Percentiles rank a stretch among this genome's conserved stretches.
Conservation (phyloP, 2,329 filamentous ascomycete species). For the Fusarium incarnatum region DNA sequence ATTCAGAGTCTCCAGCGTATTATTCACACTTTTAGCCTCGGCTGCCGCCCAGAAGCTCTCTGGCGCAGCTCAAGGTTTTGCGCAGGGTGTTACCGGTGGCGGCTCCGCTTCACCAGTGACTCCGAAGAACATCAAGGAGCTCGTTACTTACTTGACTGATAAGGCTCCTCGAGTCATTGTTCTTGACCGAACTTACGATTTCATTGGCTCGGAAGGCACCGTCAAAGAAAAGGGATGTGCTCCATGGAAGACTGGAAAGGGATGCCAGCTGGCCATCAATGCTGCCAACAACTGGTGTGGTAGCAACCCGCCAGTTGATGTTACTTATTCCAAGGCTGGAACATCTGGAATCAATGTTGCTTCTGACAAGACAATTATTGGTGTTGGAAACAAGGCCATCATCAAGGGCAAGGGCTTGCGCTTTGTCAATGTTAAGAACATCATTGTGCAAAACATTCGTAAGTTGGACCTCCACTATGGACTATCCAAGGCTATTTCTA, state of each 20-base stretch:
- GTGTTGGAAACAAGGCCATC: conserved; percentile 52
- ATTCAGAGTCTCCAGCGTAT: neutral
- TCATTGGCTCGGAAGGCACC: conserved; percentile 43
- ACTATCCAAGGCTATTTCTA: rapidly evolving
- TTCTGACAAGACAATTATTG: conserved; percentile 57
- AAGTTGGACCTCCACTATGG: rapidly evolving
- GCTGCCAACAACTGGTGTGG: conserved; percentile 40
- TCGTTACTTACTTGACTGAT: conserved; percentile 34
- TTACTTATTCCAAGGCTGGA: conserved; percentile 21
- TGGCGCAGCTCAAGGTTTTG: conserved; percentile 32
- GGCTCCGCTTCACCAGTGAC: conserved; percentile 25
- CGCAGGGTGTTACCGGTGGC: conserved; percentile 27
- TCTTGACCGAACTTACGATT: conserved; percentile 49
- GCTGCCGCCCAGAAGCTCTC: neutral
- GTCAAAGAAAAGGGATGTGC: conserved; percentile 34
- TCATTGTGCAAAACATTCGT: conserved; percentile 25
- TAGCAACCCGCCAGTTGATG: conserved; percentile 6
- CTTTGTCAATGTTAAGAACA: conserved; percentile 49
- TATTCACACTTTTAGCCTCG: neutral
- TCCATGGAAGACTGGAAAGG: conserved; percentile 32
- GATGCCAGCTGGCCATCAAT: conserved; percentile 39
- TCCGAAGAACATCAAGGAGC: conserved; percentile 18
- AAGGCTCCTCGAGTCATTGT: conserved; percentile 51
- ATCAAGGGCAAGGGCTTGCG: conserved; percentile 57
- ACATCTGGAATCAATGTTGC: conserved; percentile 42